Percentiles rank a stretch among this genome's conserved stretches.
phyloP scores from a whole-genome alignment of 208 protist species.

The Leptomonas pyrrhocoris region DNA sequence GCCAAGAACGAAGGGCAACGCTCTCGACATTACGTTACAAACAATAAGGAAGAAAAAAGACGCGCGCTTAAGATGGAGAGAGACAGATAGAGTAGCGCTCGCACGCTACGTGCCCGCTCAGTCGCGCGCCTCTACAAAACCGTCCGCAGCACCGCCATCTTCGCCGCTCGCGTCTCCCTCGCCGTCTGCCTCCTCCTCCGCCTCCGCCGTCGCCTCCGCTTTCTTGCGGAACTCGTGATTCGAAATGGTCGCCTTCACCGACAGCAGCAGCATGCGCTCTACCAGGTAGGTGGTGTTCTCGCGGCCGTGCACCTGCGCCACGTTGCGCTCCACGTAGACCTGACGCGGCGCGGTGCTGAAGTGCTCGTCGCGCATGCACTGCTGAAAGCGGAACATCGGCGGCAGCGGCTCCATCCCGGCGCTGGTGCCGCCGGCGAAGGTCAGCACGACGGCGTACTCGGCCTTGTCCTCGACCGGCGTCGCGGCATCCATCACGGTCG shows the following conservation, averaged over 20 bases:
- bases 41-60: not conserved
- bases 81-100: not conserved
- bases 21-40: not conserved
- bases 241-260: constrained; percentile 39
- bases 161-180: constrained; percentile 1
- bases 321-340: constrained; percentile 44
- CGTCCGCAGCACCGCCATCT: not conserved
- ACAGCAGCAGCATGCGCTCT: constrained; percentile 80
- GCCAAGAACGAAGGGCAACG: too few species aligned
- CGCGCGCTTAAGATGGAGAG: not conserved
- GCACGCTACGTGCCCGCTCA: not conserved
- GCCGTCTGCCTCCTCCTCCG: constrained; percentile 3
- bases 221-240: constrained; percentile 13
- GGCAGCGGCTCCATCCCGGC: constrained; percentile 41
- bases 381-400: constrained; percentile 57
- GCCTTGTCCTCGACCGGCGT: constrained; percentile 36
- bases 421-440: constrained; percentile 48
- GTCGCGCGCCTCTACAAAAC: constrained; percentile 10
- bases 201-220: constrained; percentile 9
- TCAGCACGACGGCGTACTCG: constrained; percentile 63
- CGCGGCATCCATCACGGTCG: not conserved
- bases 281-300: constrained; percentile 72
- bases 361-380: constrained; percentile 72
- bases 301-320: constrained; percentile 58
- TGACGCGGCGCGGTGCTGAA: constrained; percentile 53